Conservation (phyloP, 2,329 filamentous ascomycete species). For the Sphaerulina vaccinii region DNA sequence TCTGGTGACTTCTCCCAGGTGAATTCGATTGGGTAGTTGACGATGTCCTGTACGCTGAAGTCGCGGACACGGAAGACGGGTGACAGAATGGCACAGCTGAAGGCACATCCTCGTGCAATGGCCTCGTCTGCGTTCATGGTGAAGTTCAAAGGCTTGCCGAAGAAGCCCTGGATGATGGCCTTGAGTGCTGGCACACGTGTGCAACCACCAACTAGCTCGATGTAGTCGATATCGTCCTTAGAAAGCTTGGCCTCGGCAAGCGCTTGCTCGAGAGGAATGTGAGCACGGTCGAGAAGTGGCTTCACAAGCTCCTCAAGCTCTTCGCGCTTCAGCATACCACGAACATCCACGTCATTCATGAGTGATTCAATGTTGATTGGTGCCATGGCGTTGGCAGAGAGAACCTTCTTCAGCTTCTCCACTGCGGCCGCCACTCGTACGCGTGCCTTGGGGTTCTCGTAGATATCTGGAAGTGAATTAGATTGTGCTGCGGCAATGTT, state of each 20-base stretch:
- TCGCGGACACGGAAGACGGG: conserved; percentile 98
- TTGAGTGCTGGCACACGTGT: conserved; percentile 93
- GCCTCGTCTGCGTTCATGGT: conserved; percentile 98
- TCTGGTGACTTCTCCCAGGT: conserved; percentile 98
- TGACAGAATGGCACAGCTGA: conserved; percentile 95
- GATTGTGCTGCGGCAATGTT: conserved; percentile 3
- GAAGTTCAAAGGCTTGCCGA: conserved; percentile 88
- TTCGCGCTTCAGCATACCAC: conserved; percentile 83
- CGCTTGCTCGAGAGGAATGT: conserved; percentile 79
- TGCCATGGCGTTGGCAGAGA: conserved; percentile 90
- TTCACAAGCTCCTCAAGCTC: conserved; percentile 89
- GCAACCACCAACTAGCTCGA: conserved; percentile 93
- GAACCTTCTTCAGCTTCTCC: conserved; percentile 97
- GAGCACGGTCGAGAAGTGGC: conserved; percentile 73
- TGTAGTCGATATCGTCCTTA: conserved; percentile 84
- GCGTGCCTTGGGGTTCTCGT: conserved; percentile 82
- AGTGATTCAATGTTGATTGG: conserved; percentile 96
- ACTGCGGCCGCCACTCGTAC: conserved; percentile 83
- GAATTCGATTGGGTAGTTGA: conserved; percentile 98
- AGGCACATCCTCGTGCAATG: conserved; percentile 90
- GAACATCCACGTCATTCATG: conserved; percentile 96
- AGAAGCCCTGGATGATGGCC: conserved; percentile 84
- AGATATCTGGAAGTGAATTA: conserved; percentile 61
- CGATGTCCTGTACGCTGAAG: conserved; percentile 95
- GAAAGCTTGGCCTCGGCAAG: conserved; percentile 90